Base-by-base conservation (phyloP, 23 red algal genomes). In the Gracilaria domingensis region DNA sequence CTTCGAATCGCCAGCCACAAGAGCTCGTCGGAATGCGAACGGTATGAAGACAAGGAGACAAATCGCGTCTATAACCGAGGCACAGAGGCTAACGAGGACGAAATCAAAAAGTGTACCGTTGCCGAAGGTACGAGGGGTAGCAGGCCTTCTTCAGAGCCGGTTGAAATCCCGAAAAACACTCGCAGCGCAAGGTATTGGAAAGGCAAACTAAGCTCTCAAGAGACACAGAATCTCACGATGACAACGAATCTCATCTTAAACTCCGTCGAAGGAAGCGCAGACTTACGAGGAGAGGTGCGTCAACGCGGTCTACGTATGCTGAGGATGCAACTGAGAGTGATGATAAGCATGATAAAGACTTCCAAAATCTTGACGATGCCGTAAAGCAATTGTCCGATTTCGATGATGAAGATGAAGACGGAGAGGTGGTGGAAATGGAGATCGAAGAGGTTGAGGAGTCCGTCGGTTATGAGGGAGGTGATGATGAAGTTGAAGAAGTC, bases 361-460 rank as follows among this genome's bases (percentile, higher is more conserved):
- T 28, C 72, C 17, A 77, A 30, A 77, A 50, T 34, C n/a, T 77
- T 8, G n/a, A 28, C 42, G 72, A 77, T 33, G n/a, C 45, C 23
- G 30, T 77, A 13, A 77, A 50, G 42, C 38, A 77, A 49, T 30
- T 77, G n/a, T 77, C 72, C 18, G 72, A 77, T 30, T 12, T n/a
- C 23, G 72, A 77, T 13, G 79, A 82, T 30, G 79, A 82, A 62
- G 21, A 2, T 44, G 23, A 21, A 44, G 42, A 36, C 23, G 79
- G 64, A 55, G 79, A 65, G 54, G 58, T 58, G 53, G 53, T 37
- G 53, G 79, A 59, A 82, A 82, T 60, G 33, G 58, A 79, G 75
- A 30, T 51, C 8, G 75, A 82, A 62, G 83, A 73, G 67, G 21
- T 73, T 51, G 48, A 86, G 4, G 58, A 69, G 64, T 69, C 64